A percentile compares a stretch with the other conserved stretches of the same genome.
phyloP scores from a whole-genome alignment of 306 rosid species.

The Acmispon strigosus region DNA sequence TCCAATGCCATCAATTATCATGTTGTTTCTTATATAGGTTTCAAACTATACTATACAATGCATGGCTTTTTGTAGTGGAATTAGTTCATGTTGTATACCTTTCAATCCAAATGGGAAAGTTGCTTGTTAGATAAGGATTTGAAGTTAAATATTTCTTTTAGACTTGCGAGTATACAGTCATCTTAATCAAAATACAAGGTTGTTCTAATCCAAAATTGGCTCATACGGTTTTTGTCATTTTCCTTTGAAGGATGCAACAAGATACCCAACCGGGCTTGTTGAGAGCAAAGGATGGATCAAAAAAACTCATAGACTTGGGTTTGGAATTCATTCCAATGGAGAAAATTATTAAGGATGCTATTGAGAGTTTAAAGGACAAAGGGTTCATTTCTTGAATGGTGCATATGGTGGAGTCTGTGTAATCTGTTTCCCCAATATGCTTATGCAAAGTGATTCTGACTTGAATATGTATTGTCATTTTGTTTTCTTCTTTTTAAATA shows the following conservation, averaged over 20 bases:
- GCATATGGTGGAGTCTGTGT: not conserved
- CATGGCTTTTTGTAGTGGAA: not conserved
- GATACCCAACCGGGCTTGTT: conserved; percentile 78
- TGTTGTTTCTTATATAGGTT: not conserved
- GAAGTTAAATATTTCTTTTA: not conserved
- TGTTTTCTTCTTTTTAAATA: not conserved
- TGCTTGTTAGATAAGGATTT: not conserved
- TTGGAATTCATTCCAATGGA: conserved; percentile 77
- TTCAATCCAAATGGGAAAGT: not conserved
- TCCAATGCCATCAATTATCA: not conserved
- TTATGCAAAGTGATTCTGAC: not conserved
- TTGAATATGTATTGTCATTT: not conserved
- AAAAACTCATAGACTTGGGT: conserved; percentile 70
- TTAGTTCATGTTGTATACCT: not conserved
- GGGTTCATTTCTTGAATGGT: conserved; percentile 51
- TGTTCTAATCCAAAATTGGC: conserved; percentile 1
- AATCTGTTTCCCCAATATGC: not conserved
- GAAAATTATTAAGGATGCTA: conserved; percentile 76
- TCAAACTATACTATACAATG: not conserved
- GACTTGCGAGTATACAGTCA: not conserved
- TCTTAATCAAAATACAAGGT: conserved; percentile 5
- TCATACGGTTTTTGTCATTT: not conserved
- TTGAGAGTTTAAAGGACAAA: conserved; percentile 69
- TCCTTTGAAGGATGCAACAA: conserved; percentile 41
- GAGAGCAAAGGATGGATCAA: conserved; percentile 53